Evolutionary conservation across 805 yeast genomes (phyloP), one percentile per base, ranked within the genome.

Genomic region (Saturnispora zaruensis): DNA sequence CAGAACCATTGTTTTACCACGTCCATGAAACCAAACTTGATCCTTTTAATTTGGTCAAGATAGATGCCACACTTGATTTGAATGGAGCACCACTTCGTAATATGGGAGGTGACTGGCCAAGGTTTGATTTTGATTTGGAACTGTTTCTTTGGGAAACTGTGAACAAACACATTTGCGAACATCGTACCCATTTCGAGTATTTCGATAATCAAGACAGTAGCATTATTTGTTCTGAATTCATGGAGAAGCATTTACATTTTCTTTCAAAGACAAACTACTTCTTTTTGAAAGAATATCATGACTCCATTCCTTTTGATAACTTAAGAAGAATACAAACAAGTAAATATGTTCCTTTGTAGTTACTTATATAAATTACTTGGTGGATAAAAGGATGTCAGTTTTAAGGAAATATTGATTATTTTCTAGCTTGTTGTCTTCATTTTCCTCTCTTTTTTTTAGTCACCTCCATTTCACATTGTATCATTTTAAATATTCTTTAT

Each of bases 1-100:
- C 59, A 46, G 45, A 46, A 24, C 58, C 59, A 32, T 48, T 56
- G 49, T 56, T 56, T 43, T 57, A 57, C 23, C 79, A 75, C 52
- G 71, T 76, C 20, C 75, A 75, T 57, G 69, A 64, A 56, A 78
- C 79, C 5, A 75, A 75, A 57, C 63, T 75, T 44, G 70, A 75
- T 55, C 79, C 79, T 1, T 73, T 74, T 71, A 59, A 46, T 6
- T 50, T 51, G 16, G 33, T 54, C 16, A 48, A 52, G 6, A 46
- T 46, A 21, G 45, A 53, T 20, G 48, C 51, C 18, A 52, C 56
- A 5, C 45, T 46, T 28, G 58, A 51, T 44, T 43, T 18, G 30
- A 24, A 41, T 3, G 55, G 53, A n/a, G 42, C 33, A 9, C 52
- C 45, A 28, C 16, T 56, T 5, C 50, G 63, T 37, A 54, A 56